Evolutionary conservation across 768 basidiomycete species (phyloP).

Genomic region (Amanita pallidorosea): DNA sequence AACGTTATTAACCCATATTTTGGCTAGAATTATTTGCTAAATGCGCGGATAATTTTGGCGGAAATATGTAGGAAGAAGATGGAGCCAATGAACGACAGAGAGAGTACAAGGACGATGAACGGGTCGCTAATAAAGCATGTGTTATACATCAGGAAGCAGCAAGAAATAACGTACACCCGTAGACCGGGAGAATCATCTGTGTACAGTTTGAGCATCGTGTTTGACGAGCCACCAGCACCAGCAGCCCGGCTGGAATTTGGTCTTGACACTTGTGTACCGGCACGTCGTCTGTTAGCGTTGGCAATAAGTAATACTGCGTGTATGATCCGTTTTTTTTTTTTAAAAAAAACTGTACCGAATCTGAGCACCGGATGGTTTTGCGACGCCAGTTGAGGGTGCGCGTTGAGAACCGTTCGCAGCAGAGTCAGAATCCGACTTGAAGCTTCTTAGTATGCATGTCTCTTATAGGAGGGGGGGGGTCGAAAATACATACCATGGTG

Average conservation of each 20-base stretch:
- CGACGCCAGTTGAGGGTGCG: conserved; percentile 36
- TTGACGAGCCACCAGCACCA: conserved; percentile 91
- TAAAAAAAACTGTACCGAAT: conserved; percentile 49
- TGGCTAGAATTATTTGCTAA: conserved; percentile 55
- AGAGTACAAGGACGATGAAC: conserved; percentile 92
- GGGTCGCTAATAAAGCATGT: conserved; percentile 56
- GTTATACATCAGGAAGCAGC: not conserved
- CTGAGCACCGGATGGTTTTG: conserved; percentile 71
- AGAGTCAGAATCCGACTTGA: conserved; percentile 75
- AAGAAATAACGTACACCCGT: conserved; percentile 67
- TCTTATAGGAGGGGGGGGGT: not conserved
- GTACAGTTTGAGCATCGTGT: conserved; percentile 98
- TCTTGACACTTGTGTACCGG: conserved; percentile 47
- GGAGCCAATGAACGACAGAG: conserved; percentile 92
- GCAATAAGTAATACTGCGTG: not conserved
- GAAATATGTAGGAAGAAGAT: conserved; percentile 99
- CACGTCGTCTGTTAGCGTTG: conserved; percentile 48
- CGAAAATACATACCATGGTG: conserved; percentile 26
- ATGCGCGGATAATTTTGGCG: conserved; percentile 85
- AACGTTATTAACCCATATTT: not conserved
- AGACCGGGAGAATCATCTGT: conserved; percentile 97
- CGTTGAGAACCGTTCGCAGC: conserved; percentile 29
- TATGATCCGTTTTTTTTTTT: not conserved
- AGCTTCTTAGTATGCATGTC: not conserved
- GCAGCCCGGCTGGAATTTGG: conserved; percentile 87